These are phyloP conservation scores for Whalleya microplaca DNA, from an alignment of 2,329 filamentous ascomycete species.

Conservation along the genomic window DNA sequence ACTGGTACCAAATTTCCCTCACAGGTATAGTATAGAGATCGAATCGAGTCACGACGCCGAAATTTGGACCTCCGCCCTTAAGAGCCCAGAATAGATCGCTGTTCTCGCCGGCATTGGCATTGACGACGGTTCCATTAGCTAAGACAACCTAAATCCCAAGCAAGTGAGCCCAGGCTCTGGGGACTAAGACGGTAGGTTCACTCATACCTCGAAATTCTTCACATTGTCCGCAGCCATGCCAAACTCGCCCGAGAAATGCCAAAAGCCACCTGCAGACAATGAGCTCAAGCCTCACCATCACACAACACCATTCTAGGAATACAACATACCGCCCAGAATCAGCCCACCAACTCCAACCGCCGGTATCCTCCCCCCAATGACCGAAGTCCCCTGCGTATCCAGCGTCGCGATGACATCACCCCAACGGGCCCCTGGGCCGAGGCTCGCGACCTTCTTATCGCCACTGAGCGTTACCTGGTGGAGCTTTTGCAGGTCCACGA, in stretches of 20 bases:
- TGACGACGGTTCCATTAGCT: constrained; percentile 45
- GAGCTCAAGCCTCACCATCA: not conserved
- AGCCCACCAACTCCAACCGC: constrained; percentile 32
- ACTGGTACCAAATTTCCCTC: constrained; percentile 30
- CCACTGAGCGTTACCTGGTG: constrained; percentile 22
- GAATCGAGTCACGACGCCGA: constrained; percentile 46
- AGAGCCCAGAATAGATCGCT: constrained; percentile 51
- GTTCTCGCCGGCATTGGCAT: constrained; percentile 41
- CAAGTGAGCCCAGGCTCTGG: not conserved
- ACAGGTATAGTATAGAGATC: constrained; percentile 35
- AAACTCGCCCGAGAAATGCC: constrained; percentile 19
- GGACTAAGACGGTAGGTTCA: not conserved
- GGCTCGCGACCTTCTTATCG: constrained; percentile 28
- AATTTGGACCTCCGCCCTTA: constrained; percentile 53
- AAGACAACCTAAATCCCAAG: constrained; percentile 45
- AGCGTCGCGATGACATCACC: constrained; percentile 19
- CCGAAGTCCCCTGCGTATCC: constrained; percentile 13
- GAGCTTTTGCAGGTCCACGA: constrained; percentile 29
- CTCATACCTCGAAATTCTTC: constrained; percentile 37
- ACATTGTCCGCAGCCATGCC: constrained; percentile 51
- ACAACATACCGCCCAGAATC: constrained; percentile 33
- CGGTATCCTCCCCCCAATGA: constrained; percentile 26
- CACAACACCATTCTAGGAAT: not conserved
- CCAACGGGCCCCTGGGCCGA: constrained; percentile 37
- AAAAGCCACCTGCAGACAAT: constrained; percentile 26